These are phyloP conservation scores for Barnettozyma vustinii DNA, from an alignment of 805 yeast species.

Conservation along the genomic window DNA sequence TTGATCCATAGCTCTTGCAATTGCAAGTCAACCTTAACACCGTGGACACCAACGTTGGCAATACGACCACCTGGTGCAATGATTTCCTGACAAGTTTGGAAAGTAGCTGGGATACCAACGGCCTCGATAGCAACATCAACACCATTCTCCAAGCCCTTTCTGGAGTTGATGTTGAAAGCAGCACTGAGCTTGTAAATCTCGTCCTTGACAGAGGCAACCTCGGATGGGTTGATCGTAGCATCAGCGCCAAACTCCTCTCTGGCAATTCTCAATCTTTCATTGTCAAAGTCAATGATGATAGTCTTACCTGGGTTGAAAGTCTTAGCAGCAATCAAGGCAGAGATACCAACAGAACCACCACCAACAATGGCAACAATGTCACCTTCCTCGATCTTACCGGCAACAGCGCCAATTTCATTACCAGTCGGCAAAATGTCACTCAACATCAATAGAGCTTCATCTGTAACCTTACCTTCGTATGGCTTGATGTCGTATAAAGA, in stretches of 20 bases:
- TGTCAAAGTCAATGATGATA: constrained; percentile 55
- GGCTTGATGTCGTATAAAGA: constrained; percentile 30
- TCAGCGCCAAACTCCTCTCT: constrained; percentile 55
- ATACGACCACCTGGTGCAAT: constrained; percentile 56
- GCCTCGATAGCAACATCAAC: constrained; percentile 62
- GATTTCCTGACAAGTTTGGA: constrained; percentile 50
- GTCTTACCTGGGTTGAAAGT: constrained; percentile 48
- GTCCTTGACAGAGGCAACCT: constrained; percentile 33
- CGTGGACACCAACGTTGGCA: constrained; percentile 60
- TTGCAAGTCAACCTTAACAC: constrained; percentile 35
- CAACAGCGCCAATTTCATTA: constrained; percentile 57
- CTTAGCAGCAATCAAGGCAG: constrained; percentile 51
- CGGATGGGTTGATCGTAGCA: constrained; percentile 46
- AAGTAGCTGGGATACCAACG: constrained; percentile 60
- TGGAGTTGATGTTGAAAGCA: constrained; percentile 15
- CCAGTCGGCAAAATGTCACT: constrained; percentile 67
- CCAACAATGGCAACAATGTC: constrained; percentile 62
- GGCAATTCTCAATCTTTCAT: constrained; percentile 52
- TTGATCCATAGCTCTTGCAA: constrained; percentile 42
- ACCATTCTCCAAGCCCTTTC: constrained; percentile 33
- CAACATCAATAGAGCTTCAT: constrained; percentile 52
- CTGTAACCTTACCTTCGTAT: constrained; percentile 32
- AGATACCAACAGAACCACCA: constrained; percentile 62
- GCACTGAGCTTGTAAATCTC: constrained; percentile 30
- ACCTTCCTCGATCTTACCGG: constrained; percentile 46